phyloP scores from a whole-genome alignment of 1,284 basidiomycete genomes.

The Microbotryum lychnidis-dioicae region DNA sequence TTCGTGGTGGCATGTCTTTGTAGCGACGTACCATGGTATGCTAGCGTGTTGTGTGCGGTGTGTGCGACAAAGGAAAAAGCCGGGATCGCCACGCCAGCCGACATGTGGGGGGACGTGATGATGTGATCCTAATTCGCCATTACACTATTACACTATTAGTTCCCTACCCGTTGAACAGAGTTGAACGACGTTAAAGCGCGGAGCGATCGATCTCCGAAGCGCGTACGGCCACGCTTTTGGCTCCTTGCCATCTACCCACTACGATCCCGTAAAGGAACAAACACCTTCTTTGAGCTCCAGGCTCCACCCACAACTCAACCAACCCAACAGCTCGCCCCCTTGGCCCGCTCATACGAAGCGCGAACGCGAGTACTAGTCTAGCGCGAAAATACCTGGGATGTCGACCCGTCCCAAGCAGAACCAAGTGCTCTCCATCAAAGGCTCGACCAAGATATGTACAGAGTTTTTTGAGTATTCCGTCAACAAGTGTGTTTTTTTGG shows the following conservation, averaged over 20 bases:
- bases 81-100: too few relatives aligned
- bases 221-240: not conserved
- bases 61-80: not conserved
- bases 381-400: conserved; percentile 1
- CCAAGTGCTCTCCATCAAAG: conserved; percentile 69
- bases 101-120: not conserved
- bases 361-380: not conserved
- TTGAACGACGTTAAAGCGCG: not conserved
- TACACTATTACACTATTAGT: too few relatives aligned
- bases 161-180: too few relatives aligned
- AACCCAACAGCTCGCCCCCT: not conserved
- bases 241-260: not conserved
- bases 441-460: conserved; percentile 87
- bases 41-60: not conserved
- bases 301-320: not conserved
- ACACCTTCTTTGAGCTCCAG: not conserved
- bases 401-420: conserved; percentile 25
- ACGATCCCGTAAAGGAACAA: not conserved
- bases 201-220: not conserved
- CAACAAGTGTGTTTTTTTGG: conserved; percentile 60
- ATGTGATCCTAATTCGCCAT: too few relatives aligned
- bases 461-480: conserved; percentile 99
- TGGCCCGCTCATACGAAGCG: not conserved
- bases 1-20: not conserved
- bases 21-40: not conserved